Evolutionary conservation across 2,329 filamentous ascomycete genomes (phyloP), one percentile per base, ranked within the genome.

Genomic region (Nemania serpens): DNA sequence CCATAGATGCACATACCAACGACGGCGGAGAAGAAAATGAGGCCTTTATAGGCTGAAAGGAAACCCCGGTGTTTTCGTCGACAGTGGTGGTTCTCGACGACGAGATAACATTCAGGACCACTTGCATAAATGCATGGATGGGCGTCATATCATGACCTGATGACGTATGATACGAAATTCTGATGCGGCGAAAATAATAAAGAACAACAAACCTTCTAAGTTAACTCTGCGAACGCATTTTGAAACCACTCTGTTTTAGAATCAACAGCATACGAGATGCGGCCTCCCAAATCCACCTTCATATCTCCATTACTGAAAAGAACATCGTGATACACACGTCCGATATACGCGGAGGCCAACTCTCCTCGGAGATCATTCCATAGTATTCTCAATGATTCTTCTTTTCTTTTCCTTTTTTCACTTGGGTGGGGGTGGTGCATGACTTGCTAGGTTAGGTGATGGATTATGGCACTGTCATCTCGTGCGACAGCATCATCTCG

Each of bases 361-460:
- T 33, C 11, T 12, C 55, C 43, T 55, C 20, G 22, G 18, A 20
- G 5, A 18, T 50, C 20, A 17, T 22, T 37, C 17, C 5, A 17
- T 22, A 49, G n/a, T n/a, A 29, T 29, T 29, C 25, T 29, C 25
- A 4, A 11, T 33, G 15, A 34, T 17, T 34, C n/a, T 56, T 52
- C 33, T 11, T 37, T 18, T 17, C 11, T 51, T 52, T 53, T 57
- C 22, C 22, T 55, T 48, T 49, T 50, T 36, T 18, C 33, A 41
- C 17, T 10, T 17, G 43, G 20, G 42, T 46, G 58, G 42, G 41
- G 7, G 58, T 42, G 36, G 11, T 55, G 11, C 11, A 39, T 39
- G 45, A 42, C 15, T 48, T 54, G 52, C 47, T 54, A 29, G 25
- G n/a, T n/a, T n/a, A n/a, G n/a, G n/a, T n/a, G 55, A 57, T 46